A percentile compares a stretch with the other conserved stretches of the same genome.
phyloP scores from a whole-genome alignment of 2,329 filamentous ascomycete genomes.

The Fusarium sp. region DNA sequence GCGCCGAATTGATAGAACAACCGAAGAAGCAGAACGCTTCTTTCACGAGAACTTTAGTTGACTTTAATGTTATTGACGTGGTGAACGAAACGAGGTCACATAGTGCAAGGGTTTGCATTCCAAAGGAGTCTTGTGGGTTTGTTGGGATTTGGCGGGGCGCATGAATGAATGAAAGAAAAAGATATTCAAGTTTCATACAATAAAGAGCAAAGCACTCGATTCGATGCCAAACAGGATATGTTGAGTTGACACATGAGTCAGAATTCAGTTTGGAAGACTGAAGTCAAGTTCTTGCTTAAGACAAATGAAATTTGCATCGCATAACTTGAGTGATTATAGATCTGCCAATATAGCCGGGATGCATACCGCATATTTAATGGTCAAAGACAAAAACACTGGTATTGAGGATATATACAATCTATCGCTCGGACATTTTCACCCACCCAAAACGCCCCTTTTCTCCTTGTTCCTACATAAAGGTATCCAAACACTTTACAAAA shows the following conservation, averaged over 20 bases:
- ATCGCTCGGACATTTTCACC: slow-evolving; percentile 48
- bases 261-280: not conserved
- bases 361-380: not conserved
- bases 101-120: not conserved
- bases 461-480: slow-evolving; percentile 27
- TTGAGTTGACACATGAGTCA: not conserved
- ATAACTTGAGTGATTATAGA: no score
- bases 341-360: not conserved
- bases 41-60: slow-evolving; percentile 30
- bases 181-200: not conserved
- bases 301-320: no score
- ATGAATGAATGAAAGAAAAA: not conserved
- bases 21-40: slow-evolving; percentile 44
- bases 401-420: slow-evolving; percentile 48
- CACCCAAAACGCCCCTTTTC: slow-evolving; percentile 46
- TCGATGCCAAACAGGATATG: not conserved
- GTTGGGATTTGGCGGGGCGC: not conserved
- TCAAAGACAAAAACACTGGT: slow-evolving; percentile 42
- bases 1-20: slow-evolving; percentile 33
- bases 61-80: not conserved
- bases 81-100: not conserved
- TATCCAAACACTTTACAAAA: slow-evolving; percentile 27
- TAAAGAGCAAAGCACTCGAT: not conserved
- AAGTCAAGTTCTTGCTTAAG: no score
- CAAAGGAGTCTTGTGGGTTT: not conserved